phyloP scores from a whole-genome alignment of 2,329 filamentous ascomycete genomes.

The Pestalotiopsis sp. region DNA sequence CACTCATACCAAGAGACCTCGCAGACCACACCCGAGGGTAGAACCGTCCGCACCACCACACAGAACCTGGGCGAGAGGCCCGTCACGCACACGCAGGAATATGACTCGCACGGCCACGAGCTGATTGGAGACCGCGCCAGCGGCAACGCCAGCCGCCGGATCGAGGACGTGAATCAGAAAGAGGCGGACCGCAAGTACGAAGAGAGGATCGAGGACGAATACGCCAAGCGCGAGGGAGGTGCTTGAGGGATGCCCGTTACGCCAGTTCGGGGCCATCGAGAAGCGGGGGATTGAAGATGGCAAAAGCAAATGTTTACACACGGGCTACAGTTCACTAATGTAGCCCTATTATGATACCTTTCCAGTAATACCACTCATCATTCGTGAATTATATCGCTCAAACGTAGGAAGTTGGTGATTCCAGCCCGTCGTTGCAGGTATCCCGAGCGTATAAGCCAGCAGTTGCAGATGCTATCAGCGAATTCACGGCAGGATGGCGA shows the following conservation, averaged over 20 bases:
- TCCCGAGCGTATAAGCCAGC: too few relatives aligned
- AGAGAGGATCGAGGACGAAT: slow-evolving; percentile 3
- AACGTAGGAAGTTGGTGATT: too few relatives aligned
- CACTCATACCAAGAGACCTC: slow-evolving; percentile 4
- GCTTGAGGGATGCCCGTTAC: neutral
- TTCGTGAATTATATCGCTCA: neutral
- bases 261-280: neutral
- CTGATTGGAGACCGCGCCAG: slow-evolving; percentile 3
- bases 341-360: neutral
- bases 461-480: too few relatives aligned
- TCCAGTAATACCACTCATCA: neutral
- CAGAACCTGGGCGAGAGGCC: slow-evolving; percentile 11
- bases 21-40: slow-evolving; percentile 11
- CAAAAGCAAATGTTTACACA: neutral
- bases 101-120: slow-evolving; percentile 7
- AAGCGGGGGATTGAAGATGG: neutral
- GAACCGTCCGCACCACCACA: slow-evolving; percentile 8
- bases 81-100: slow-evolving; percentile 4
- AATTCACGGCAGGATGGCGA: too few relatives aligned
- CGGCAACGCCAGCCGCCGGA: slow-evolving; percentile 3
- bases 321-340: neutral
- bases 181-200: slow-evolving; percentile 6
- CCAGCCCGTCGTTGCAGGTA: too few relatives aligned
- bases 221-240: slow-evolving; percentile 7
- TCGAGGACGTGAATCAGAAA: slow-evolving; percentile 1